These are phyloP conservation scores for Talaromyces proteolyticus DNA, from an alignment of 495 filamentous ascomycete genomes.

Conservation along the genomic window DNA sequence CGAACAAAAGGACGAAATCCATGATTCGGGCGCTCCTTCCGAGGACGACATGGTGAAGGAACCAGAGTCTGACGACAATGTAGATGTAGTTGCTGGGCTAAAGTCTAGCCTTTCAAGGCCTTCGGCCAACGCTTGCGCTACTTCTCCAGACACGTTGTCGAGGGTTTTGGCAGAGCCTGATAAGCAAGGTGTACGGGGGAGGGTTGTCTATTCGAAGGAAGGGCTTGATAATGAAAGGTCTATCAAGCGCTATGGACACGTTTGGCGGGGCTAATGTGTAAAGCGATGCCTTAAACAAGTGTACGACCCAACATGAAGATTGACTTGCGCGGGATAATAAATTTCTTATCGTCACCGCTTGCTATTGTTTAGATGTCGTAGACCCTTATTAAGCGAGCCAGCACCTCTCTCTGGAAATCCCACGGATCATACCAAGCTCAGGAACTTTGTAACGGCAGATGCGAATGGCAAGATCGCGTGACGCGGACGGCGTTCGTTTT, in stretches of 20 bases:
- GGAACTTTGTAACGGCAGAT: too few species aligned
- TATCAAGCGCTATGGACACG: too few species aligned
- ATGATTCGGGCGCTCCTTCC: constrained; percentile 83
- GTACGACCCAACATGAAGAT: neutral
- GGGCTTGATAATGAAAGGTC: too few species aligned
- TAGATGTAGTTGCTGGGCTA: constrained; percentile 44
- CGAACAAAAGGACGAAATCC: constrained; percentile 96
- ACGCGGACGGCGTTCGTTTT: neutral
- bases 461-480: neutral
- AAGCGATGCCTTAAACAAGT: neutral
- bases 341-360: too few species aligned
- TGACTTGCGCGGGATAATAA: neutral
- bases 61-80: constrained; percentile 35
- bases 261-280: neutral
- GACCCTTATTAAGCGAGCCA: too few species aligned
- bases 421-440: too few species aligned
- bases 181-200: neutral
- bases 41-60: constrained; percentile 60
- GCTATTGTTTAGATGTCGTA: too few species aligned
- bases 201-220: too few species aligned
- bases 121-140: constrained; percentile 46
- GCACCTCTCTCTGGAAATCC: too few species aligned
- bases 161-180: constrained; percentile 15
- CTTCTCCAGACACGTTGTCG: constrained; percentile 49
- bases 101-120: constrained; percentile 46